Conservation (phyloP, 495 filamentous ascomycete genomes). For the Hypoxylon rickii region DNA sequence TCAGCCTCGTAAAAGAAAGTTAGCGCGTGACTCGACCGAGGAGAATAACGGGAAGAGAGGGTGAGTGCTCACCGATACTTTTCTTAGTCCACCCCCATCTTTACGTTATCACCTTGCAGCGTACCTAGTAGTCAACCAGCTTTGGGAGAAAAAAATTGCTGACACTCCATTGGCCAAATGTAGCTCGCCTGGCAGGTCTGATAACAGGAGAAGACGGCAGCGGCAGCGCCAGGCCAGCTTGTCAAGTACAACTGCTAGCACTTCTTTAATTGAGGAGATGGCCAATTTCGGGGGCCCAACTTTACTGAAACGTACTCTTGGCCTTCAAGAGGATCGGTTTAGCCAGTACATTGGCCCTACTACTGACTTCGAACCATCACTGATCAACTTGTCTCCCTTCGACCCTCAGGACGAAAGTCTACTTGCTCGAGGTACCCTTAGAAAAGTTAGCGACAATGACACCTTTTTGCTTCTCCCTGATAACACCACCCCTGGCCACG, state of each 20-base stretch:
- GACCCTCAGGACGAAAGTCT: conserved; percentile 73
- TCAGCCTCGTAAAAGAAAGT: conserved; percentile 74
- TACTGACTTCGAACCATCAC: conserved; percentile 72
- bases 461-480: conserved; percentile 84
- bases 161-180: conserved; percentile 50
- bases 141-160: conserved; percentile 35
- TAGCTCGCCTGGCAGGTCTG: conserved; percentile 58
- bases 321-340: conserved; percentile 64
- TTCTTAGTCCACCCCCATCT: conserved; percentile 37
- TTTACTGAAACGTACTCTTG: conserved; percentile 65
- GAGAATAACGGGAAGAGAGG: conserved; percentile 60
- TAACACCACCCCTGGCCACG: conserved; percentile 62
- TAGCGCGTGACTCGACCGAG: conserved; percentile 63
- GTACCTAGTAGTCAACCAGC: conserved; percentile 32
- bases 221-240: conserved; percentile 57
- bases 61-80: conserved; percentile 50
- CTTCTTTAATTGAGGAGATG: conserved; percentile 63
- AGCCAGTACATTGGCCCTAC: conserved; percentile 70
- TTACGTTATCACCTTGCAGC: conserved; percentile 37
- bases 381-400: conserved; percentile 73
- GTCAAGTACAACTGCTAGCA: conserved; percentile 58
- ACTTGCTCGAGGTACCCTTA: conserved; percentile 68
- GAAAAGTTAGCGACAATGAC: conserved; percentile 79
- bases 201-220: conserved; percentile 57
- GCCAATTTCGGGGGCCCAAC: conserved; percentile 64